A percentile compares a stretch with the other conserved stretches of the same genome.
Evolutionary conservation across 345 rosid species (phyloP).

Genomic region (Eucalyptus marginata): DNA sequence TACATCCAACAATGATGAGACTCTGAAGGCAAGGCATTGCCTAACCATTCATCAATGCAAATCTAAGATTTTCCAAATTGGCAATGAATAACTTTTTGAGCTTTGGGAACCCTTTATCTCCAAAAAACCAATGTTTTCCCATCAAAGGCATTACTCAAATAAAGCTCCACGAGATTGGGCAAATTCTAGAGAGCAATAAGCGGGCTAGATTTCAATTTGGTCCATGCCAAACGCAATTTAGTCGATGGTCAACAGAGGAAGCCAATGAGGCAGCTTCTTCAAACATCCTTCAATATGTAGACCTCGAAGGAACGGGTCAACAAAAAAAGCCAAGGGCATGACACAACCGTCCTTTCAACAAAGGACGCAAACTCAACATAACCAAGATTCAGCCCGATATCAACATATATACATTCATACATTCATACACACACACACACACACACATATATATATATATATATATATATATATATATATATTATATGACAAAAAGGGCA

Average conservation of each 20-base stretch:
- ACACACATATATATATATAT: too few species aligned
- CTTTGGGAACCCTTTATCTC: not conserved
- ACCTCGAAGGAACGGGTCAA: not conserved
- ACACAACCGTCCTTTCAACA: too few species aligned
- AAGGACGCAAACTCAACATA: too few species aligned
- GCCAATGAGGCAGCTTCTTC: not conserved
- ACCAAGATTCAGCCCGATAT: too few species aligned
- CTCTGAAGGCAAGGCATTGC: not conserved
- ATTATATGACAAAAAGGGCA: too few species aligned
- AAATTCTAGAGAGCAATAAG: not conserved
- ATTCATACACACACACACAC: too few species aligned
- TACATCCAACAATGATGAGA: fast-evolving
- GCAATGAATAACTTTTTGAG: fast-evolving
- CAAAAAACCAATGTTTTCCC: not conserved
- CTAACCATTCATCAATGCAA: not conserved
- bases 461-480: too few species aligned
- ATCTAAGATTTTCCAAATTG: not conserved
- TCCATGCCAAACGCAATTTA: fast-evolving
- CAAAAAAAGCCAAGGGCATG: too few species aligned
- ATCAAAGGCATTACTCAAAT: fast-evolving
- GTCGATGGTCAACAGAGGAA: not conserved
- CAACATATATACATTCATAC: too few species aligned
- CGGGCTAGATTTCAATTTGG: not conserved
- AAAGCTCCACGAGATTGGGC: not conserved
- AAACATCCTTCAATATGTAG: not conserved